Conservation (phyloP, 495 filamentous ascomycete genomes). For the Neurospora hispaniola region DNA sequence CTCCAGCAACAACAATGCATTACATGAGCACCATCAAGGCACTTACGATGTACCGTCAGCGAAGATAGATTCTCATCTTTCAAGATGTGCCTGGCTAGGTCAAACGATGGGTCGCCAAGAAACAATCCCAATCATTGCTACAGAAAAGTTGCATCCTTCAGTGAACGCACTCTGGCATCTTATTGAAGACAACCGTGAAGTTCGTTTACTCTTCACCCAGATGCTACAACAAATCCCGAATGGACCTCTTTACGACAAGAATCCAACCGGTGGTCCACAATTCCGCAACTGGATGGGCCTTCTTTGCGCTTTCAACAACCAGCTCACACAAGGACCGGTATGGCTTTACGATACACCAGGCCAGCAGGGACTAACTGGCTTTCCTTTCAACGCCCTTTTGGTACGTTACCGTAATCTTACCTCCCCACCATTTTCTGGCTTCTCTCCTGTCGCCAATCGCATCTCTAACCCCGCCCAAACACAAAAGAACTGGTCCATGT, state of each 20-base stretch:
- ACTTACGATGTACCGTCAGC: background rate
- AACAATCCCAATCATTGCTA: background rate
- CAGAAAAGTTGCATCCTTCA: background rate
- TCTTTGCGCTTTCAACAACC: background rate
- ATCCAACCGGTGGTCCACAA: background rate
- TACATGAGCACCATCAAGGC: background rate
- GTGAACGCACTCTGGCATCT: background rate
- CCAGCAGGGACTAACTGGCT: background rate
- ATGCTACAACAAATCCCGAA: background rate
- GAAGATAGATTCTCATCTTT: background rate
- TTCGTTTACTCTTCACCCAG: background rate
- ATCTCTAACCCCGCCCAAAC: background rate
- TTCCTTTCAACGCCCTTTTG: background rate
- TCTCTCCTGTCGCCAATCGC: background rate
- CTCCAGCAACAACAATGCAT: background rate
- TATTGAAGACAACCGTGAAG: background rate
- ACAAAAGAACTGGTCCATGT: background rate
- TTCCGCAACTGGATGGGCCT: background rate
- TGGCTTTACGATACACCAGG: background rate
- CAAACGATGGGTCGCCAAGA: background rate
- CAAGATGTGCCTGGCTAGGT: background rate
- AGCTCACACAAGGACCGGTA: background rate
- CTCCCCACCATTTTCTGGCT: background rate
- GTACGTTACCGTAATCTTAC: background rate
- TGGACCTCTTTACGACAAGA: background rate